phyloP scores from a whole-genome alignment of 805 yeast species.

The Candida broadrunensis region DNA sequence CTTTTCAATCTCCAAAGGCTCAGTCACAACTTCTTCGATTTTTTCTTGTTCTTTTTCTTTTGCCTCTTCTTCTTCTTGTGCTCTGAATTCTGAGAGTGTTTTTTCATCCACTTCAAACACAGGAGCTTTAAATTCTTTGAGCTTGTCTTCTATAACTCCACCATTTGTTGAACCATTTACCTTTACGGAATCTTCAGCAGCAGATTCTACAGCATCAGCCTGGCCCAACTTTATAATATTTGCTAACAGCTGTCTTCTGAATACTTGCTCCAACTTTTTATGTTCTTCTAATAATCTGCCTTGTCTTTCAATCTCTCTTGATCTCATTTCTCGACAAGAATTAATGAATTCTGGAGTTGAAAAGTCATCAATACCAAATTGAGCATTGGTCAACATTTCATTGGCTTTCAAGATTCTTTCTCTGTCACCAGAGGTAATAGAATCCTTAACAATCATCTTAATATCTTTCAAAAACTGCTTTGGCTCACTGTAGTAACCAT shows the following conservation, averaged over 20 bases:
- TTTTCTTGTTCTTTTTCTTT: neutral
- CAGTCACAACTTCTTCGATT: neutral
- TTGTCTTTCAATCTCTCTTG: slow-evolving; percentile 60
- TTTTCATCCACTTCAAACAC: neutral
- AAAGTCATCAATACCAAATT: slow-evolving; percentile 91
- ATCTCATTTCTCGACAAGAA: slow-evolving; percentile 72
- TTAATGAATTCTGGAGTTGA: slow-evolving; percentile 65
- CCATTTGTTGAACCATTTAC: neutral
- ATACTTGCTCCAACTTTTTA: slow-evolving; percentile 23
- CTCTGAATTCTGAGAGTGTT: neutral
- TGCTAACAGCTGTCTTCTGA: slow-evolving; percentile 6
- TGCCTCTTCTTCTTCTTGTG: neutral
- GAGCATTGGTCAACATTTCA: slow-evolving; percentile 95
- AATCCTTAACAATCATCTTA: slow-evolving; percentile 78
- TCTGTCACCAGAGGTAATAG: slow-evolving; percentile 71
- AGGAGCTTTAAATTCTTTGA: too few relatives aligned
- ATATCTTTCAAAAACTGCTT: slow-evolving; percentile 84
- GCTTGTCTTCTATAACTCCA: neutral
- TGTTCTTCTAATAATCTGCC: slow-evolving; percentile 39
- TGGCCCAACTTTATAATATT: neutral
- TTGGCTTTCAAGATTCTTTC: slow-evolving; percentile 80
- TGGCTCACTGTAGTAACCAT: slow-evolving; percentile 92
- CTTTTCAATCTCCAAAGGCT: neutral
- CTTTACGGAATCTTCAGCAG: neutral
- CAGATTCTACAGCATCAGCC: neutral